Evolutionary conservation across 805 yeast species (phyloP), one percentile per base, ranked within the genome.

Genomic region (Tetrapisispora phaffii): DNA sequence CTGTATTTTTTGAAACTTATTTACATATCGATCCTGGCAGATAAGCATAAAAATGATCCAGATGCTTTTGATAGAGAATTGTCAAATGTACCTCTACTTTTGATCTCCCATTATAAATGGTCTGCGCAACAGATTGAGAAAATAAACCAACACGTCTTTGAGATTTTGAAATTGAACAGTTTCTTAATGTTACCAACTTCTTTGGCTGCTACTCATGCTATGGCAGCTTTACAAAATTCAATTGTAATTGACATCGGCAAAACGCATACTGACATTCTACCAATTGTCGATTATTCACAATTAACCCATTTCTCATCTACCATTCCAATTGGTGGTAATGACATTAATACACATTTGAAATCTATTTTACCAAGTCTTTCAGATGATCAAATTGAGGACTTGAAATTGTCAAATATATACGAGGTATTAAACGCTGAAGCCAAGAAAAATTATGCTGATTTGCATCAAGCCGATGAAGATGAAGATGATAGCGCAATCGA

Each of bases 211-310:
- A 69, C 84, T 16, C 88, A 79, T 63, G 90, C 96, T 0, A 72
- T 81, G 59, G 85, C 86, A 4, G 67, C 74, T 15, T 66, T 79
- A 10, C 74, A 80, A 34, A 83, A 79, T 49, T 74, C 88, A 1
- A 67, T 83, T 32, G 83, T 90, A 16, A 77, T 90, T 35, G 95
- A 90, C 62, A 72, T 90, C 39, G 97, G 97, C 17, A 68, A 70
- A 50, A 76, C 79, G 21, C 76, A 81, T 52, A 77, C 88, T 2
- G 95, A 87, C 59, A 71, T 90, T 21, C 72, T 80, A 12, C 93
- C 96, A 2, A 76, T 90, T n/a, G 63, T 84, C 26, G 93, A 85
- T 50, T 86, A 77, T 55, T 79, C 80, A 47, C 72, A 77, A 6
- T 66, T 81, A 44, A 71, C 72, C 26, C 76, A 76, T 50, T 80